Evolutionary conservation across 2,329 filamentous ascomycete species (phyloP).

Genomic region (Phialocephala subalpina): DNA sequence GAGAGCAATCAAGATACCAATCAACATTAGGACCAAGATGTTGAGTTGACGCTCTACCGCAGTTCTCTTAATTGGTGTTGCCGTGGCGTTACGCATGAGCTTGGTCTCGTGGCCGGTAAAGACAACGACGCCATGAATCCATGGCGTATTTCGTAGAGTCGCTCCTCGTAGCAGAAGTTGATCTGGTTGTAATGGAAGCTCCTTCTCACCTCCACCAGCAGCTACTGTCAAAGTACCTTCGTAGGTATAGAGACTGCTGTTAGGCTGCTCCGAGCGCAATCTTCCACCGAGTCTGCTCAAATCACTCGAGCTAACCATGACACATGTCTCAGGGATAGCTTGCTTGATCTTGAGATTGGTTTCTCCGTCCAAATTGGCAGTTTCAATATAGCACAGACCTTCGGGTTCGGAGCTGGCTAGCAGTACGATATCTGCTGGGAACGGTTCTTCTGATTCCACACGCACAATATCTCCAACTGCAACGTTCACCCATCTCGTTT

Average conservation of each 20-base stretch:
- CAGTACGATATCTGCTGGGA: constrained; percentile 91
- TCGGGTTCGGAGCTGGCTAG: constrained; percentile 96
- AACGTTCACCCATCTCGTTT: constrained; percentile 94
- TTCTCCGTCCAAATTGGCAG: constrained; percentile 95
- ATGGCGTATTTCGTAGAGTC: constrained; percentile 93
- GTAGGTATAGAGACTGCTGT: constrained; percentile 98
- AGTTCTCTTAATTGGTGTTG: constrained; percentile 96
- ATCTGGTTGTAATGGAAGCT: constrained; percentile 87
- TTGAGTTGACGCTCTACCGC: constrained; percentile 96
- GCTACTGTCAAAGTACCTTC: constrained; percentile 95
- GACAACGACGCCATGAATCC: constrained; percentile 95
- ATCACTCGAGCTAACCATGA: constrained; percentile 86
- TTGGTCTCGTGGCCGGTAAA: constrained; percentile 99
- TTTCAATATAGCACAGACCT: constrained; percentile 98
- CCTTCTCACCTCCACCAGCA: constrained; percentile 89
- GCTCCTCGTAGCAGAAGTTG: constrained; percentile 93
- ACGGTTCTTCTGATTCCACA: constrained; percentile 93
- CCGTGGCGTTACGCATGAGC: constrained; percentile 97
- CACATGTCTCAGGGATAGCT: constrained; percentile 88
- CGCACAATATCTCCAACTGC: constrained; percentile 91
- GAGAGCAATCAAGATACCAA: constrained; percentile 82
- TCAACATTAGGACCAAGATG: constrained; percentile 88
- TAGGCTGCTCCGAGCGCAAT: constrained; percentile 93
- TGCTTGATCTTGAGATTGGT: constrained; percentile 99
- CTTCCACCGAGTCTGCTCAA: constrained; percentile 86